A percentile compares a stretch with the other conserved stretches of the same genome.
Evolutionary conservation across 257 asterid genomes (phyloP).

Genomic region (Buddleja alternifolia): DNA sequence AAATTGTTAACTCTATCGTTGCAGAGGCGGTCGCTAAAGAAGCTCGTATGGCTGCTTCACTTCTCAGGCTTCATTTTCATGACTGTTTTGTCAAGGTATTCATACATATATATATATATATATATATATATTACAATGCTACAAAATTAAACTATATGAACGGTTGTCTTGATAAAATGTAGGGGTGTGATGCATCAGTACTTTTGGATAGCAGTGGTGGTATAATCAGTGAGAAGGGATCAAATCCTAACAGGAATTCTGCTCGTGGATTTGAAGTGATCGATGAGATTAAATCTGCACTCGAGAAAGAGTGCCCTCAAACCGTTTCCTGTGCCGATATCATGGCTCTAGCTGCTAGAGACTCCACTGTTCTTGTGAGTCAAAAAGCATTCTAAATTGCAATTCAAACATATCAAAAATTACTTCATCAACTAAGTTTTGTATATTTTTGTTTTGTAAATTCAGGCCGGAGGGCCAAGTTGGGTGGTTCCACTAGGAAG

Average conservation of each 20-base stretch:
- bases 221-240: conserved; percentile 44
- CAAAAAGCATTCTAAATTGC: background rate
- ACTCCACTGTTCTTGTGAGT: conserved; percentile 49
- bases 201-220: conserved; percentile 43
- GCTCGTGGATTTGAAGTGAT: conserved; percentile 55
- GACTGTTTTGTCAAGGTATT: conserved; percentile 55
- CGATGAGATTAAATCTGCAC: conserved; percentile 44
- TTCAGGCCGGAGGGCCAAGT: conserved; percentile 52
- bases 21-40: conserved; percentile 44
- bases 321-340: conserved; percentile 62
- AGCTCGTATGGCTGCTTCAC: conserved; percentile 62
- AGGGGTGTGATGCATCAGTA: conserved; percentile 69
- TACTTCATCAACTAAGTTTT: background rate
- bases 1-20: conserved; percentile 33
- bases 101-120: background rate
- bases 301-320: conserved; percentile 50
- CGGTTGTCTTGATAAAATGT: background rate
- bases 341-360: conserved; percentile 53
- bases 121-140: background rate
- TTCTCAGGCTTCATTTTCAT: conserved; percentile 59
- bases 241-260: conserved; percentile 54
- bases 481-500: conserved; percentile 65
- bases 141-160: background rate
- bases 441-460: background rate
- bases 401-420: background rate